A percentile compares a stretch with the other conserved stretches of the same genome.
phyloP scores from a whole-genome alignment of 1,284 basidiomycete species.

The Microbotryomycetes sp. region DNA sequence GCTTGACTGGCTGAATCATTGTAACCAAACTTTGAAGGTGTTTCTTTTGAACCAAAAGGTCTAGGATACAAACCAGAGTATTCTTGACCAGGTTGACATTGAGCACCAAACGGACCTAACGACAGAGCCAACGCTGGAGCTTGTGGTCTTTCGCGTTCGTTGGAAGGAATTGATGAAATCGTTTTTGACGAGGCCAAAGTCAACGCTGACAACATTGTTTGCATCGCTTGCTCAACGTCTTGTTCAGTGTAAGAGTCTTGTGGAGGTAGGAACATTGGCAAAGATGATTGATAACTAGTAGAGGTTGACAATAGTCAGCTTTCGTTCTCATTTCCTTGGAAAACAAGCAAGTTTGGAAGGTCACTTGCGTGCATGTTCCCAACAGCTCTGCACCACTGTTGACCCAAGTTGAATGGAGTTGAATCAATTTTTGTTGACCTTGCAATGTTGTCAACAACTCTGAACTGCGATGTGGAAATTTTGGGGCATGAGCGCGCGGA shows the following conservation, averaged over 20 bases:
- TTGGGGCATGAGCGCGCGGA: no score
- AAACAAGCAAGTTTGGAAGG: not conserved
- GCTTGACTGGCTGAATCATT: not conserved
- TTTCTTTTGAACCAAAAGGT: conserved; percentile 15
- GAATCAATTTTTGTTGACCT: conserved; percentile 53
- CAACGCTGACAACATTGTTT: conserved; percentile 22
- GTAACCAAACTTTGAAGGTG: not conserved
- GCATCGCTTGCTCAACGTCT: not conserved
- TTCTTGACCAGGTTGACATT: conserved; percentile 31
- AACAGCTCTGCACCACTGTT: conserved; percentile 60
- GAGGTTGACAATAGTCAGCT: not conserved
- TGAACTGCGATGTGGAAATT: not conserved
- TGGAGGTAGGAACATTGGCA: conserved; percentile 24
- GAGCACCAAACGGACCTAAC: conserved; percentile 34
- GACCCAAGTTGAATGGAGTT: conserved; percentile 66
- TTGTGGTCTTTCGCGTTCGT: not conserved
- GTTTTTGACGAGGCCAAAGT: conserved; percentile 3
- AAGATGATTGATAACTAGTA: conserved; percentile 24
- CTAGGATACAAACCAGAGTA: conserved; percentile 35
- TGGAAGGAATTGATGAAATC: conserved; percentile 1
- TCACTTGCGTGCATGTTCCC: conserved; percentile 36
- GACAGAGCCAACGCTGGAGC: conserved; percentile 19
- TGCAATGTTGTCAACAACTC: conserved; percentile 42
- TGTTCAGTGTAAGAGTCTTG: not conserved
- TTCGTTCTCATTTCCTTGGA: not conserved